These are phyloP conservation scores for Emergomyces pasteurianus DNA, from an alignment of 2,329 filamentous ascomycete species.

Conservation along the genomic window DNA sequence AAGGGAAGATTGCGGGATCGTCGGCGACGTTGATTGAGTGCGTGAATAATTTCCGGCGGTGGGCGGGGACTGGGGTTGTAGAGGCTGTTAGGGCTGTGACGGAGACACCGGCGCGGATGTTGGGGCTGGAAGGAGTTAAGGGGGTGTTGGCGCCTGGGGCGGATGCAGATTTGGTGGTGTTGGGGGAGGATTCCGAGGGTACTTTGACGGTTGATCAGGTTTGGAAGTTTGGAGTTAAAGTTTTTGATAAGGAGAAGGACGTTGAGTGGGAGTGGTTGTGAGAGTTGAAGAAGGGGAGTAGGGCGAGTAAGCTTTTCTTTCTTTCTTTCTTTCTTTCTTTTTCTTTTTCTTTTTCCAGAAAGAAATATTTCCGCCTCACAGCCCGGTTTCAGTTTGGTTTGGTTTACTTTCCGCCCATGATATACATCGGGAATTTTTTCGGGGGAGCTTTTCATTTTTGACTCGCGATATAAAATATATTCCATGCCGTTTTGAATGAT, in stretches of 20 bases:
- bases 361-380: background rate
- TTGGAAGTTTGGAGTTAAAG: slow-evolving; percentile 32
- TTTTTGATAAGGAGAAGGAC: slow-evolving; percentile 26
- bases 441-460: background rate
- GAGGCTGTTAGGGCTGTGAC: slow-evolving; percentile 30
- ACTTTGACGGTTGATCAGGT: slow-evolving; percentile 31
- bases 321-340: background rate
- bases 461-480: background rate
- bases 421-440: background rate
- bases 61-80: slow-evolving; percentile 28
- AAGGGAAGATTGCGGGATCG: slow-evolving; percentile 63
- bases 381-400: background rate
- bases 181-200: slow-evolving; percentile 24
- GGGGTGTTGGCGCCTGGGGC: slow-evolving; percentile 28
- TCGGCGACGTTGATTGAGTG: slow-evolving; percentile 34
- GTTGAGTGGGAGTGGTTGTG: background rate
- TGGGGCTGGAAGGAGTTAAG: slow-evolving; percentile 29
- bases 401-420: background rate
- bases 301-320: background rate
- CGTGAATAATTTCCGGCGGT: slow-evolving; percentile 33
- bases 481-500: background rate
- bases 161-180: slow-evolving; percentile 31
- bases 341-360: background rate
- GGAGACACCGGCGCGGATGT: slow-evolving; percentile 27
- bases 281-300: background rate